Base-by-base conservation (phyloP, 2,329 filamentous ascomycete species). In the Chrysoporthe puriensis region DNA sequence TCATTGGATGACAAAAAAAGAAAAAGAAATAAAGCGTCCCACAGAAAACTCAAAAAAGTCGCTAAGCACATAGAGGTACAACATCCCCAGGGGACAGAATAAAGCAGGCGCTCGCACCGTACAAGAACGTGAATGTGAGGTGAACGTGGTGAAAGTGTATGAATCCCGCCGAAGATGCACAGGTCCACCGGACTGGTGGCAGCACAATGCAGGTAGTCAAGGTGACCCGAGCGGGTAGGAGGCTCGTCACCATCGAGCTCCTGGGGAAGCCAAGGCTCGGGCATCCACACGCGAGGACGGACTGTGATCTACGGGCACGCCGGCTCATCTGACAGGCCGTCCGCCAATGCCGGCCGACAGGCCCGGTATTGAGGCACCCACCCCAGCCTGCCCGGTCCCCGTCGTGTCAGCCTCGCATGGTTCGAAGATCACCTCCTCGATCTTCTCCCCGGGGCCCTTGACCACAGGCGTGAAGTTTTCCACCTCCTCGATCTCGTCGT, bases 401-500 rank as follows among this genome's bases (percentile, higher is more conserved):
- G 8, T 46, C 46, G 60, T 63, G 13, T 63, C 63, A 5, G 62
- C n/a, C 50, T 70, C 67, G 13, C 63, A 63, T 1, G 68, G 62
- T 48, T 71, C 70, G 18, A 69, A 64, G 32, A 71, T 70, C n/a
- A 62, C 42, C 66, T 71, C 70, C 67, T 69, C 67, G 34, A 71
- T 58, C 58, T 36, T 42, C 59, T 71, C 70, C 4, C 70, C 70
- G 6, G 70, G 70, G 0, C 69, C 67, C 2, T 67, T 50, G 7
- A 70, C 69, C 26, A 71, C 54, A 4, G 70, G 70, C 3, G 64
- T 70, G 43, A 71, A 71, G 40, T 32, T 63, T 8, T 71, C 70
- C 2, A 71, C 70, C 62, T 71, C 82, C 66, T 82, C 79, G 52
- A 84, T 81, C 60, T 83, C 81, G 70, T 84, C 82, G 64, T 83